Evolutionary conservation across 768 basidiomycete species (phyloP), one percentile per base, ranked within the genome.

Genomic region (Leccinum aurantiacum): DNA sequence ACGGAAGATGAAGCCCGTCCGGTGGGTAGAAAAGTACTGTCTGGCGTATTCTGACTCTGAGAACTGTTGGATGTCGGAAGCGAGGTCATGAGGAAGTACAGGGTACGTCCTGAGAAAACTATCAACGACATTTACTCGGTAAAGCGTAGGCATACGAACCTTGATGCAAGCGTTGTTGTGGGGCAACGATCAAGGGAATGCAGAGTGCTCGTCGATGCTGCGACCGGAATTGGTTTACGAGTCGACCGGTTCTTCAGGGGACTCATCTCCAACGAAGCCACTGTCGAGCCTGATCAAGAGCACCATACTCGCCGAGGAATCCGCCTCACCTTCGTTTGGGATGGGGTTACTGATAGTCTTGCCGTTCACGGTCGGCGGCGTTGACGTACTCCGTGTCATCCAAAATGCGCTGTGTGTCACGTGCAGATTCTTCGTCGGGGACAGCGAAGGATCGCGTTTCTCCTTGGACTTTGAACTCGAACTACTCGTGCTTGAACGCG

Each of bases 11-110:
- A 96, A 88, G 0, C 95, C 95, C 8, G 86, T 90, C n/a, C 88
- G 84, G 67, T 94, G 92, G 1, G 87, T 93, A 17, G 93, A 91
- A 70, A 98, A 95, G 71, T 95, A 96, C 64, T 87, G 88, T 50
- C 79, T 80, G 37, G 95, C 93, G 71, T 90, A 97, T 38, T 93
- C 89, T 0, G 89, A 89, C 68, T 91, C 85, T 5, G 88, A 87
- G 73, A 96, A 95, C 63, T 89, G 89, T 65, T 90, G 86, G 46
- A 96, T 96, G 65, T 95, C 91, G 29, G 84, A 85, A 2, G 86
- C 88, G 44, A 95, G 85, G 59, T 89, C 91, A 29, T 86, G 79
- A 1, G 94, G 94, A 25, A 96, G 79, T 15, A 87, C 81, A 9
- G 89, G 93, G 69, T 90, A 87, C 48, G 83, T 84, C 51, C 91